Evolutionary conservation across 2,329 filamentous ascomycete genomes (phyloP).

Genomic region (Nemania sp.): DNA sequence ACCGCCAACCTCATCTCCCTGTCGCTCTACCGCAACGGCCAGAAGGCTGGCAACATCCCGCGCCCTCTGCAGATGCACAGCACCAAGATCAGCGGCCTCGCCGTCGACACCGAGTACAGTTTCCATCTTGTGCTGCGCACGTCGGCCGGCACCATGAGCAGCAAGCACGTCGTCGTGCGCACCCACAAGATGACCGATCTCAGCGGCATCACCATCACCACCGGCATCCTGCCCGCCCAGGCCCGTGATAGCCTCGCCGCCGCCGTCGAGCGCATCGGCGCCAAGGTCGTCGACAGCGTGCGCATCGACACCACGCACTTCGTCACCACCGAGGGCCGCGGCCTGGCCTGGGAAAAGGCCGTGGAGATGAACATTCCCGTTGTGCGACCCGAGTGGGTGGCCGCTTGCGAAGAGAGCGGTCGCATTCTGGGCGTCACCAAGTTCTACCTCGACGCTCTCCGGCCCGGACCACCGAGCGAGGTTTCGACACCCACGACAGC

Average conservation of each 20-base stretch:
- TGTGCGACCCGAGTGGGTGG: slow-evolving; percentile 94
- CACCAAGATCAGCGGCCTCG: slow-evolving; percentile 95
- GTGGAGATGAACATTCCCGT: slow-evolving; percentile 98
- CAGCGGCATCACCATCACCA: slow-evolving; percentile 91
- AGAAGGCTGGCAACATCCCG: slow-evolving; percentile 95
- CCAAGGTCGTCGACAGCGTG: slow-evolving; percentile 86
- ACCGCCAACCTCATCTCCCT: slow-evolving; percentile 90
- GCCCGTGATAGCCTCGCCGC: slow-evolving; percentile 73
- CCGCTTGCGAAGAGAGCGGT: slow-evolving; percentile 92
- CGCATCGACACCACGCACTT: slow-evolving; percentile 99
- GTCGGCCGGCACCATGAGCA: slow-evolving; percentile 82
- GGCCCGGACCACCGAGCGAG: slow-evolving; percentile 49
- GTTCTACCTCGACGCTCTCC: slow-evolving; percentile 87
- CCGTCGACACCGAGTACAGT: slow-evolving; percentile 94
- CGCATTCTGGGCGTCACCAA: slow-evolving; percentile 92
- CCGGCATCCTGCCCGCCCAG: slow-evolving; percentile 78
- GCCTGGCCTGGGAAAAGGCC: slow-evolving; percentile 92
- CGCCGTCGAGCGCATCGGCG: slow-evolving; percentile 86
- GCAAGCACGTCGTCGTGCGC: slow-evolving; percentile 80
- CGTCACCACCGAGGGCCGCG: slow-evolving; percentile 91
- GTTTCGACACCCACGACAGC: slow-evolving; percentile 39
- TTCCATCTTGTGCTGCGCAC: slow-evolving; percentile 94
- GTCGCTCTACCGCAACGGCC: slow-evolving; percentile 91
- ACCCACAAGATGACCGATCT: slow-evolving; percentile 99
- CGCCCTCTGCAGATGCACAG: slow-evolving; percentile 83